Base-by-base conservation (phyloP, 495 filamentous ascomycete genomes). In the Lophiotrema nucula region DNA sequence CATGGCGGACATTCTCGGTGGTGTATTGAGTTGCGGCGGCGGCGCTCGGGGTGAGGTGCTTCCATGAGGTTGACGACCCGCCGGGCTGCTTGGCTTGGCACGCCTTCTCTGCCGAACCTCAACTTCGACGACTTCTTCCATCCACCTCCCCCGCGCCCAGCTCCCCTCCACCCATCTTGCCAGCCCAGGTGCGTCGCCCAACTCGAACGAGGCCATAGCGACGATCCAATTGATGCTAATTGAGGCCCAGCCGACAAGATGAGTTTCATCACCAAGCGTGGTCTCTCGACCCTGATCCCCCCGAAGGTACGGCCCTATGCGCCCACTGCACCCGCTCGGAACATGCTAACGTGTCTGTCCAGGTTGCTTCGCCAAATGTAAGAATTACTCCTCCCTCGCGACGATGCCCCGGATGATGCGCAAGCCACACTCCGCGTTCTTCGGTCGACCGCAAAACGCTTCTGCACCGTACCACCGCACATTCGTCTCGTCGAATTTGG, bases 281-380 rank as follows among this genome's bases (percentile, higher is more conserved):
- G 82, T 81, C 87, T 99, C 70, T 97, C 95, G 69, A 96, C 95
- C 81, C 82, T 99, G 72, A 95, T 99, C 74, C 93, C 93, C 66
- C 93, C 93, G 65, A 97, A 97, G 88, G 92, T 92, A 83, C 62
- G 82, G 65, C 26, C 21, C 41, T 31, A 56, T 50, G 58, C 47
- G 53, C 43, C 39, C 47, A 46, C 49, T 21, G 33, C 33, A 22
- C 52, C 45, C 18, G 31, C 8, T 21, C 18, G 16, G 31, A 22
- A 33, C 52, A 75, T 79, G 51, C 25, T 46, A 47, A 66, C 23
- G 11, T 15, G 12, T 33, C 4, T 21, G 6, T 57, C 18, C 70
- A 89, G 86, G 78, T 98, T 70, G 90, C 93, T 65, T 96, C 92
- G 65, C 93, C 93, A 58, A 87, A 84, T 73, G 93, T 98, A 84